These are phyloP conservation scores for Metahyphopichia silvanorum DNA, from an alignment of 805 yeast genomes.

Conservation along the genomic window DNA sequence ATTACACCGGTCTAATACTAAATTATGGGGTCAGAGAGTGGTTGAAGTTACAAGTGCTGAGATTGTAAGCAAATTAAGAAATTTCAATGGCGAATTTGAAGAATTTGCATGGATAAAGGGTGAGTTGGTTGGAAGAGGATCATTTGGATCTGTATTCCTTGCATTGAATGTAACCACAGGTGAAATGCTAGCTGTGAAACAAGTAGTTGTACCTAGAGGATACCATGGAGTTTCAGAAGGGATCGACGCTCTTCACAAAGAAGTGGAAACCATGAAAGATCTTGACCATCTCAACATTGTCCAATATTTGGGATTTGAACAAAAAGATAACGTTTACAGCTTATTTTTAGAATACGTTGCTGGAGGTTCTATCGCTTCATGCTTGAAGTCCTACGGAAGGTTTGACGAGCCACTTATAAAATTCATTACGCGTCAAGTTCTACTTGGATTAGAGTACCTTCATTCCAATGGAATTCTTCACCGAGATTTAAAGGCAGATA, in stretches of 20 bases:
- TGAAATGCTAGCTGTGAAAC: slow-evolving; percentile 98
- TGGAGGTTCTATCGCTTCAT: slow-evolving; percentile 92
- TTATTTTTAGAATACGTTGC: slow-evolving; percentile 94
- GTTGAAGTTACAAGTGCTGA: slow-evolving; percentile 83
- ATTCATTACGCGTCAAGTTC: slow-evolving; percentile 73
- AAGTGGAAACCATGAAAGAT: slow-evolving; percentile 91
- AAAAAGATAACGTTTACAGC: slow-evolving; percentile 68
- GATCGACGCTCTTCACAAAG: slow-evolving; percentile 80
- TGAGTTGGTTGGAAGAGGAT: slow-evolving; percentile 93
- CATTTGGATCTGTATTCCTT: slow-evolving; percentile 89
- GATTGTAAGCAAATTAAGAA: slow-evolving; percentile 60
- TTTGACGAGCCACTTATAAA: slow-evolving; percentile 77
- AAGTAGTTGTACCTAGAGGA: slow-evolving; percentile 62
- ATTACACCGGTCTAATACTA: slow-evolving; percentile 75
- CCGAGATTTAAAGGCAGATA: slow-evolving; percentile 94
- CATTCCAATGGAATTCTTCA: slow-evolving; percentile 87
- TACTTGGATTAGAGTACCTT: slow-evolving; percentile 81
- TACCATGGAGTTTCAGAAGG: slow-evolving; percentile 50
- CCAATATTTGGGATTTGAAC: slow-evolving; percentile 93
- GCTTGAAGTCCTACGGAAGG: slow-evolving; percentile 77
- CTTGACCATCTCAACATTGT: slow-evolving; percentile 92
- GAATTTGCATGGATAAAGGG: slow-evolving; percentile 98
- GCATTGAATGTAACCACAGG: slow-evolving; percentile 95
- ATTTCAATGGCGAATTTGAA: slow-evolving; percentile 60
- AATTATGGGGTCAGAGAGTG: slow-evolving; percentile 95